Evolutionary conservation across 1,284 basidiomycete genomes (phyloP).

Genomic region (Xerocomus nothofagi): DNA sequence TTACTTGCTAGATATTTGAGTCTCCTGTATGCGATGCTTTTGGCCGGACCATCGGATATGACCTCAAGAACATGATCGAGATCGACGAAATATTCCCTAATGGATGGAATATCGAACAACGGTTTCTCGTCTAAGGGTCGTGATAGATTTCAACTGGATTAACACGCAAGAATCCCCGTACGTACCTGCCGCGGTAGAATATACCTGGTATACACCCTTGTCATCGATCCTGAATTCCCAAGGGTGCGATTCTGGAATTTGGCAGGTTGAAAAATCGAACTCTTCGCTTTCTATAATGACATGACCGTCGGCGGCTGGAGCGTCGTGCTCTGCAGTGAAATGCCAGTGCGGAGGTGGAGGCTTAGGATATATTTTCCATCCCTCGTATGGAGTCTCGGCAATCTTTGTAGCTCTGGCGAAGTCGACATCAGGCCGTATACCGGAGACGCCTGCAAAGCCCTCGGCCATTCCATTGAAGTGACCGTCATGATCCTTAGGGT

Average conservation of each 20-base stretch:
- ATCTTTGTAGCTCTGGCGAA: slow-evolving; percentile 34
- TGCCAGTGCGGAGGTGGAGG: slow-evolving; percentile 95
- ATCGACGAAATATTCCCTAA: slow-evolving; percentile 95
- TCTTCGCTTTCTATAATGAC: slow-evolving; percentile 44
- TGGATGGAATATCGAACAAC: slow-evolving; percentile 78
- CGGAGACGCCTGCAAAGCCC: slow-evolving; percentile 61
- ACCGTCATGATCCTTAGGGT: slow-evolving; percentile 87
- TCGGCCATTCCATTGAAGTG: slow-evolving; percentile 62
- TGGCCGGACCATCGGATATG: slow-evolving; percentile 92
- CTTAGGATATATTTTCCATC: slow-evolving; percentile 87
- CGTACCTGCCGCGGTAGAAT: slow-evolving; percentile 47
- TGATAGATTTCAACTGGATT: neutral
- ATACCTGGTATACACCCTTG: slow-evolving; percentile 87
- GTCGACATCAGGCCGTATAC: slow-evolving; percentile 63
- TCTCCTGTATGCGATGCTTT: slow-evolving; percentile 92
- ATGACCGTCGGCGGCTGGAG: slow-evolving; percentile 46
- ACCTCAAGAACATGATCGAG: slow-evolving; percentile 88
- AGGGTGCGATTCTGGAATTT: slow-evolving; percentile 64
- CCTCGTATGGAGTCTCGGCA: slow-evolving; percentile 40
- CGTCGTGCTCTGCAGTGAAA: slow-evolving; percentile 62
- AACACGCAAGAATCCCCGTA: neutral
- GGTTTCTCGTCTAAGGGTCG: slow-evolving; percentile 45
- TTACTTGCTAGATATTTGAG: slow-evolving; percentile 95
- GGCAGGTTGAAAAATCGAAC: slow-evolving; percentile 68
- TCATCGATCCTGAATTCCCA: slow-evolving; percentile 78